These are phyloP conservation scores for Fusarium multiceps DNA, from an alignment of 2,329 filamentous ascomycete species.

Conservation along the genomic window DNA sequence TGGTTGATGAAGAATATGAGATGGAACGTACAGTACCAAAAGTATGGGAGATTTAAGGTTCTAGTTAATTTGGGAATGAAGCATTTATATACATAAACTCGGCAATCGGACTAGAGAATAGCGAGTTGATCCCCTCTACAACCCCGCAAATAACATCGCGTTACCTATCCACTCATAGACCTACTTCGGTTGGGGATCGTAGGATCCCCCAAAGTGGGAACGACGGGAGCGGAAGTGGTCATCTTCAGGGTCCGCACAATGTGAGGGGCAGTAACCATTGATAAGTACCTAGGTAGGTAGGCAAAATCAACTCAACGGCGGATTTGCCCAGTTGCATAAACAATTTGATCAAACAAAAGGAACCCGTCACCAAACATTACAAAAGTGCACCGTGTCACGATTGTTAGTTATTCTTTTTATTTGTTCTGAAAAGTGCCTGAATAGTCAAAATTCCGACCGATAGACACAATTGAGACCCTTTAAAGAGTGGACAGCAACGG, in stretches of 20 bases:
- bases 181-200: constrained; percentile 1
- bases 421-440: constrained; percentile 6
- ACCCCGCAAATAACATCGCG: constrained; percentile 31
- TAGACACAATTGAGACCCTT: not conserved
- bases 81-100: constrained; percentile 22
- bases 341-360: not conserved
- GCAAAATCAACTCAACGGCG: not conserved
- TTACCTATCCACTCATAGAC: not conserved
- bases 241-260: constrained; percentile 21
- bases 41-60: not conserved
- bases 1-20: not conserved
- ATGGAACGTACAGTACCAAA: not conserved
- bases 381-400: not conserved
- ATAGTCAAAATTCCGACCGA: constrained; percentile 11
- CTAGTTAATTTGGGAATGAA: not conserved
- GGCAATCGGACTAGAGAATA: constrained; percentile 34
- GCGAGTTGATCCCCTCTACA: constrained; percentile 24
- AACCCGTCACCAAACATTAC: not conserved
- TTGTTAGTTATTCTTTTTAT: not conserved
- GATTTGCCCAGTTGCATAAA: too few relatives aligned
- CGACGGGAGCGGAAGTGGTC: constrained; percentile 8
- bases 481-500: constrained; percentile 36
- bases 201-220: constrained; percentile 10
- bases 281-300: not conserved
- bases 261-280: constrained; percentile 10